Base-by-base conservation (phyloP, 2,329 filamentous ascomycete species). In the Pyricularia sp. region DNA sequence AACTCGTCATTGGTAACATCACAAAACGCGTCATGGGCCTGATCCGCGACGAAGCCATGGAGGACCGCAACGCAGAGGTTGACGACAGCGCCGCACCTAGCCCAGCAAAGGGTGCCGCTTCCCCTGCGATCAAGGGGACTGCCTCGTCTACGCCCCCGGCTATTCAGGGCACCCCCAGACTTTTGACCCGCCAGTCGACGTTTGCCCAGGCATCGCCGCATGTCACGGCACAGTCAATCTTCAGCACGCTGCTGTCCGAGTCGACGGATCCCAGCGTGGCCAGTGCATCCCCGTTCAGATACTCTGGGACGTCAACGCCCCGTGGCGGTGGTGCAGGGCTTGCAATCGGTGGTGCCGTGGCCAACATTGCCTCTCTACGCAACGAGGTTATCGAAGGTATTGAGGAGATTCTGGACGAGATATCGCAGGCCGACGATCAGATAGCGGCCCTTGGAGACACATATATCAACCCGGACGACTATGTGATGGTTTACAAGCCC, bases 331-430 rank as follows among this genome's bases (percentile, higher is more conserved):
- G 68, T 71, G 0, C 76, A 77, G 68, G 74, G 75, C 16, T 28
- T 12, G 33, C 33, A 26, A 44, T 26, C 10, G 33, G 33, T 19
- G 35, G 19, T 1, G 26, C 28, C 30, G 28, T 35, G 19, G 77
- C 79, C 60, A 81, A 81, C 67, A 75, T 79, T 64, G 83, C 89
- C 66, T 89, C 96, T 68, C 81, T 97, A 66, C 89, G 92, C 67
- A 91, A 91, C 16, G 94, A 97, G 75, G 89, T 97, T 30, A 88
- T 97, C 69, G 90, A 94, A 70, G 94, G 93, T 57, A 97, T 99
- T 71, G 88, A 91, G 71, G 94, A 99, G 75, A 92, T 99, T 66
- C 90, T 96, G 75, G 94, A 99, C 72, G 94, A 99, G 77, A 87
- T 99, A 65, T 88, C 89, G 69, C 89, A 93, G 73, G 92, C 92